Base-by-base conservation (phyloP, 441 rosid species). In the Omphalea diandra region DNA sequence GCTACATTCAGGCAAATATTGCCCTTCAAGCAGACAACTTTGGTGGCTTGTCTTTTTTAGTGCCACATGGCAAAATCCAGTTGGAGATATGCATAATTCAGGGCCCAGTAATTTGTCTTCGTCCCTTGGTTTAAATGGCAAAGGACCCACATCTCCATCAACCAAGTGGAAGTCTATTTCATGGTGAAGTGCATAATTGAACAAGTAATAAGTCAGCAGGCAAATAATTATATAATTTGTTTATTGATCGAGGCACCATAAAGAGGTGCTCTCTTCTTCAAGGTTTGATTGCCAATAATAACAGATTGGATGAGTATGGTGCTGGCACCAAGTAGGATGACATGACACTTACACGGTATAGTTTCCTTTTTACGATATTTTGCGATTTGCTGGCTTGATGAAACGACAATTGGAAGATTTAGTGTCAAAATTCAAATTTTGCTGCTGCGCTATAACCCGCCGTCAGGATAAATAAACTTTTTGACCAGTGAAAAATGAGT, bases 111-210 rank as follows among this genome's bases (percentile, higher is more conserved):
- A 1, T n/a, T 35, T 14, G 18, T 72, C 66, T 65, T 26, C 38
- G 49, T 62, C 38, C 46, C 14, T 10, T 2, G 1, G 44, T 15
- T 27, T 59, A 15, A 63, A 33, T 64, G 63, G 38, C 12, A 11
- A 5, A 53, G 31, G 77, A 46, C 43, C 75, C 68, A 47, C 31
- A 1, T 27, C 24, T 4, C 32, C 1, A 17, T 38, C 69, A 14
- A 18, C 15, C 20, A 15, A 79, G 70, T 46, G 69, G 66, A 59
- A 41, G 75, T 72, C 72, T 50, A 52, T 74, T 65, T 44, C 71
- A 36, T 61, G n/a, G 67, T 33, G 20, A 17, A 1, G 33, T 18
- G 69, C 18, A 73, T 60, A 17, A 38, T 52, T 55, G 43, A 20
- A 54, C 33, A 64, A 24, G 10, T 1, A n/a, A 31, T 1, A 31